These are phyloP conservation scores for Salvia hispanica DNA, from an alignment of 257 asterid species.

Conservation along the genomic window DNA sequence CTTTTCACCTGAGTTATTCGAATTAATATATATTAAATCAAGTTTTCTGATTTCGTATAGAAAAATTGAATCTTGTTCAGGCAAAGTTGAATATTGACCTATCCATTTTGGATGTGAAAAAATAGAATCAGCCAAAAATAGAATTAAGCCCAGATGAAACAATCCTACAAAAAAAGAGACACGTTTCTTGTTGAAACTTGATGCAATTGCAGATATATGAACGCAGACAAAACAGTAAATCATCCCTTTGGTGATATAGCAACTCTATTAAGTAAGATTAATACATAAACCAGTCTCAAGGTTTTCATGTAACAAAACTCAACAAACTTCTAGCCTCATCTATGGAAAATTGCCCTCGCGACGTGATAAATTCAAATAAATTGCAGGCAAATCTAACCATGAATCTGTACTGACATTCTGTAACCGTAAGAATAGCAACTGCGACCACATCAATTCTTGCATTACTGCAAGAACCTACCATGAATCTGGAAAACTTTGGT, in stretches of 20 bases:
- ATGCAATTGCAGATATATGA: too few species aligned
- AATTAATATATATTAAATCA: too few species aligned
- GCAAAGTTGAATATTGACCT: too few species aligned
- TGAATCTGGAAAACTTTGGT: conserved; percentile 47
- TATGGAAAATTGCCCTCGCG: conserved; percentile 9
- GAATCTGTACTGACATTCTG: conserved; percentile 18
- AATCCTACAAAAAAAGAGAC: too few species aligned
- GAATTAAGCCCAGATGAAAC: too few species aligned
- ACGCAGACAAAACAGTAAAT: background rate
- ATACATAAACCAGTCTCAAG: conserved; percentile 17
- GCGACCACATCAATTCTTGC: conserved; percentile 22
- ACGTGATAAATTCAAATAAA: conserved; percentile 6
- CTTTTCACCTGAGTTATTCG: background rate
- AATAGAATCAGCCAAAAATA: too few species aligned
- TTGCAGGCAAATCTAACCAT: conserved; percentile 21
- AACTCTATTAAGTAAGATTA: background rate
- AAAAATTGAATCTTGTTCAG: too few species aligned
- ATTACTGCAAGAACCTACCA: conserved; percentile 27
- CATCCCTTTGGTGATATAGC: background rate
- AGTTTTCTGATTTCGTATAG: too few species aligned
- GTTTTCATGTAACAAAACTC: conserved; percentile 9
- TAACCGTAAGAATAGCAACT: conserved; percentile 18
- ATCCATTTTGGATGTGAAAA: too few species aligned
- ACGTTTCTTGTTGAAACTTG: too few species aligned
- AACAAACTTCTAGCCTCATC: conserved; percentile 13